Base-by-base conservation (phyloP, 2,329 filamentous ascomycete genomes). In the Botryotinia globosa region DNA sequence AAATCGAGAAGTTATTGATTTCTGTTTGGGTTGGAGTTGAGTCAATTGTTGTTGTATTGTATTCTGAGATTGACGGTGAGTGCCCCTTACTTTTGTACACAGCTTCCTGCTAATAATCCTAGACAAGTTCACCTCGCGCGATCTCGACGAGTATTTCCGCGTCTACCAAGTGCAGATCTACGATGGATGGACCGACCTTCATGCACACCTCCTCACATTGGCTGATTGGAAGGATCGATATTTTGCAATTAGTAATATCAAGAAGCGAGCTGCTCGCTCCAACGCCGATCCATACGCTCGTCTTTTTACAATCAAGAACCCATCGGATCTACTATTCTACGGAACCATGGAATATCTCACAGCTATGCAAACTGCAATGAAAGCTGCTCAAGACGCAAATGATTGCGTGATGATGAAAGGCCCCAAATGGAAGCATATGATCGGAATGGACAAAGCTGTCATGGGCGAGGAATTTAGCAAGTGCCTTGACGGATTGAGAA, bases 21-120 rank as follows among this genome's bases (percentile, higher is more conserved):
- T n/a, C 9, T 7, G 63, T 69, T 34, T 72, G 71, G 71, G 20
- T 20, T 63, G 65, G 34, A 39, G 66, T 72, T 12, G 71, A 72
- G 58, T 56, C 64, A 5, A 69, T 70, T 56, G 45, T 69, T 34
- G 37, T 72, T 54, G 29, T 63, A 29, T 37, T 44, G 22, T 63
- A 69, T 64, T 45, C 58, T 51, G 58, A 72, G 9, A 6, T 69
- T 18, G 42, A n/a, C 5, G 29, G 71, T 69, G 34, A 42, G 58
- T 45, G 45, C 20, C 4, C 51, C 18, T n/a, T 69, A 10, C 32
- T 39, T 25, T 25, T 44, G 4, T 45, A 14, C 16, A 44, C 44
- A 66, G 22, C 25, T 12, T 18, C 58, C 29, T 62, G 22, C 44
- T 63, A 54, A 51, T 34, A 69, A 37, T 44, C 16, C 4, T 32